These are phyloP conservation scores for Alisma plantagoaquatica DNA, from an alignment of 106 monocot species.

Conservation along the genomic window DNA sequence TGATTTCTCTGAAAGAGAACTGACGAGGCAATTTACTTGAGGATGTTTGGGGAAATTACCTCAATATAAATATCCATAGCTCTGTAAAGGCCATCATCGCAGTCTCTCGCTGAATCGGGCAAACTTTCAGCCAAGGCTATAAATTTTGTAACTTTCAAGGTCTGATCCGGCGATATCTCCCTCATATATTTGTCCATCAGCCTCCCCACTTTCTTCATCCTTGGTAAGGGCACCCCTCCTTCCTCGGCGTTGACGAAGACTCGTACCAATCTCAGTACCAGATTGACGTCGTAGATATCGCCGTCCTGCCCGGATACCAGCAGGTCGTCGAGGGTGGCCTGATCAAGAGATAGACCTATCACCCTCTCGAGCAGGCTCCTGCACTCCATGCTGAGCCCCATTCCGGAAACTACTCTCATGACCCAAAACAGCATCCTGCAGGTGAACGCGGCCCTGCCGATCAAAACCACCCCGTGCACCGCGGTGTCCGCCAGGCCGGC, in stretches of 20 bases:
- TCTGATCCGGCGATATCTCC: constrained; percentile 86
- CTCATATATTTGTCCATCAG: constrained; percentile 77
- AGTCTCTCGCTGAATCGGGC: constrained; percentile 78
- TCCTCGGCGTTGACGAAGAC: constrained; percentile 47
- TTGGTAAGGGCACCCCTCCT: constrained; percentile 31
- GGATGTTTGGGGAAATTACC: constrained; percentile 19
- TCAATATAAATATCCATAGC: constrained; percentile 90
- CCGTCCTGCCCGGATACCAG: constrained; percentile 62
- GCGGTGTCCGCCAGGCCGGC: constrained; percentile 75
- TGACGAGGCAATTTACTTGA: background rate
- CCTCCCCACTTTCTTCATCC: constrained; percentile 78
- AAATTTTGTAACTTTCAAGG: constrained; percentile 68
- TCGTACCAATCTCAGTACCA: constrained; percentile 73
- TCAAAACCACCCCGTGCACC: constrained; percentile 56
- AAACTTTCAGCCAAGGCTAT: constrained; percentile 77
- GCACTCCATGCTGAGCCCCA: constrained; percentile 59
- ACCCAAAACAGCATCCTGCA: constrained; percentile 86
- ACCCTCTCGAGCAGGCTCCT: constrained; percentile 58
- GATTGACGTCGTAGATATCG: constrained; percentile 73
- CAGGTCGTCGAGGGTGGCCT: constrained; percentile 82
- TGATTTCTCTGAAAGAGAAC: background rate
- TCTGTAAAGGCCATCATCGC: constrained; percentile 87
- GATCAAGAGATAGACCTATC: constrained; percentile 61
- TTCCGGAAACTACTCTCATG: constrained; percentile 47
- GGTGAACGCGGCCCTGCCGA: constrained; percentile 52